These are phyloP conservation scores for Heritiera littoralis DNA, from an alignment of 345 rosid genomes.

Conservation along the genomic window DNA sequence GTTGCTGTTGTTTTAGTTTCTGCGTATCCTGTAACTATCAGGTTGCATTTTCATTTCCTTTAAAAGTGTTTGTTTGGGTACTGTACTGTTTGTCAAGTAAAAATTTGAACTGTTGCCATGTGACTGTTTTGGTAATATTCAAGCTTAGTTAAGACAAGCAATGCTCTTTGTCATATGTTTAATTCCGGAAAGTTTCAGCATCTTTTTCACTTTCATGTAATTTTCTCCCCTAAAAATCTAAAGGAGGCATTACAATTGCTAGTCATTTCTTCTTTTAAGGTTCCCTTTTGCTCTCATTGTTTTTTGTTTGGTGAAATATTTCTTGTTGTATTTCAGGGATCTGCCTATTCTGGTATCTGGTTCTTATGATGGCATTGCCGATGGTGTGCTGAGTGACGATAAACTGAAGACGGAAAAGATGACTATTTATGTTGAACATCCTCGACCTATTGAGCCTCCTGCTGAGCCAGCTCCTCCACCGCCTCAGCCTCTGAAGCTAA, in stretches of 20 bases:
- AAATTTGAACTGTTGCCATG: neutral
- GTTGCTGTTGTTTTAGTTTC: neutral
- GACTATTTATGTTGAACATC: constrained; percentile 85
- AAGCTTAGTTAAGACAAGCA: neutral
- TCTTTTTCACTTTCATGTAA: neutral
- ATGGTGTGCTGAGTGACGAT: constrained; percentile 37
- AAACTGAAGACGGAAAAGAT: constrained; percentile 73
- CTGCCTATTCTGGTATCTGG: constrained; percentile 50
- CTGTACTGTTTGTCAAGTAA: neutral
- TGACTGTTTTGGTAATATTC: neutral
- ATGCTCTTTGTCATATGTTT: neutral
- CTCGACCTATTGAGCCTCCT: constrained; percentile 90
- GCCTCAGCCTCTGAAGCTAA: constrained; percentile 88
- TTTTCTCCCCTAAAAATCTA: neutral
- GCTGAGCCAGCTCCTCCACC: constrained; percentile 96
- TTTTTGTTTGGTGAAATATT: neutral
- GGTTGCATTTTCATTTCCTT: neutral
- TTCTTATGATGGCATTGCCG: constrained; percentile 55
- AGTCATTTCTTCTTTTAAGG: neutral
- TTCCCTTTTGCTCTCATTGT: neutral
- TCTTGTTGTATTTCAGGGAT: constrained; percentile 60
- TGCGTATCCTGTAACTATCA: neutral
- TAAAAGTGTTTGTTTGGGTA: neutral
- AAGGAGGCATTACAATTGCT: neutral
- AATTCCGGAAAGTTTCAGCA: neutral